phyloP scores from a whole-genome alignment of 78 protist species.

The Parvularia atlantis region DNA sequence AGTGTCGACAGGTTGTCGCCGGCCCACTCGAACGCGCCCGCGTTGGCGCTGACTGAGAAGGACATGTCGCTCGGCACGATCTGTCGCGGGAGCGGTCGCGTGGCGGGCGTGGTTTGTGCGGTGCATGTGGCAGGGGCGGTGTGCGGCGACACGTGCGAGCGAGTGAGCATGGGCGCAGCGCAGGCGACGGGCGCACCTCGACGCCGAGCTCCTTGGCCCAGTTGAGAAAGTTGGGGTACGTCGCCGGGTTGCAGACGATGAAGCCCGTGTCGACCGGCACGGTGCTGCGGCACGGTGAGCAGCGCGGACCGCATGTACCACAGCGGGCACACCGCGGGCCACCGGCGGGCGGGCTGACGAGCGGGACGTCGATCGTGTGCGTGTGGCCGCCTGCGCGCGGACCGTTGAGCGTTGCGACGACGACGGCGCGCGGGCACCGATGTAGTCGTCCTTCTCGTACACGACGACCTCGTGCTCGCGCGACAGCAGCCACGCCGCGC shows the following conservation, averaged over 20 bases:
- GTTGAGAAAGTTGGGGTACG: constrained; percentile 21
- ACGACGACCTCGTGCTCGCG: constrained; percentile 26
- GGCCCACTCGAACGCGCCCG: constrained; percentile 32
- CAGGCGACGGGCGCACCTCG: constrained; percentile 4
- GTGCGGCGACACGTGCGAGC: constrained; percentile 2
- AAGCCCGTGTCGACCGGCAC: constrained; percentile 28
- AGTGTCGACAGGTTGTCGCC: constrained; percentile 9
- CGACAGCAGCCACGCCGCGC: constrained; percentile 20
- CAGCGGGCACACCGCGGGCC: too few relatives aligned
- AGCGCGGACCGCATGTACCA: constrained; percentile 22
- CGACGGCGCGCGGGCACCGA: constrained; percentile 42
- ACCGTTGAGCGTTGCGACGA: too few relatives aligned
- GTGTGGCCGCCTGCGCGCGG: too few relatives aligned
- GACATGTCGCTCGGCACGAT: too few relatives aligned
- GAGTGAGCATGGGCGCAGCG: constrained; percentile 18
- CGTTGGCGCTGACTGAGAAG: too few relatives aligned
- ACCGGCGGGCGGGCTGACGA: too few relatives aligned
- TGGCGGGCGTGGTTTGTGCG: background rate
- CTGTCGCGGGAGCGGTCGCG: too few relatives aligned
- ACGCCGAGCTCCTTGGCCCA: constrained; percentile 18
- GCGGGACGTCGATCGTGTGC: too few relatives aligned
- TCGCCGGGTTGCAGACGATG: constrained; percentile 9
- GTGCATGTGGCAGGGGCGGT: too few relatives aligned
- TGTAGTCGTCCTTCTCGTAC: constrained; percentile 27
- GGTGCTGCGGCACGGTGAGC: constrained; percentile 8